Evolutionary conservation across 2,329 filamentous ascomycete species (phyloP), one percentile per base, ranked within the genome.

Genomic region (Phialemoniopsis sp.): DNA sequence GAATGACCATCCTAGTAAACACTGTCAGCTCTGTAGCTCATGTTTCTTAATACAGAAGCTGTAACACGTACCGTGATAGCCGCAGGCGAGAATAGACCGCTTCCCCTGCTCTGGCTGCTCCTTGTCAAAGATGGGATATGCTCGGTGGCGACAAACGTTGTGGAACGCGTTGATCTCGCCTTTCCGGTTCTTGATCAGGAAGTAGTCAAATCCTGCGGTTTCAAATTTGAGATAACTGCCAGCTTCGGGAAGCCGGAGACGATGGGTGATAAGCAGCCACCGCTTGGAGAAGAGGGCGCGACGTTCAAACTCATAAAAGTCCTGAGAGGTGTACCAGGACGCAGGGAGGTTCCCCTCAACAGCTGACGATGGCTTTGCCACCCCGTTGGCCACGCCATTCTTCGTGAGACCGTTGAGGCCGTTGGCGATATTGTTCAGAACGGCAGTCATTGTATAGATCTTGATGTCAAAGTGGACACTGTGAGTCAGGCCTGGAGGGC

Each of bases 1-100:
- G 39, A 70, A 70, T 5, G 63, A 67, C 67, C 67, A 70, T 8
- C n/a, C n/a, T n/a, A n/a, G n/a, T n/a, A n/a, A n/a, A n/a, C n/a
- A n/a, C n/a, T n/a, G n/a, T n/a, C n/a, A n/a, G n/a, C n/a, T n/a
- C n/a, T n/a, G n/a, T n/a, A n/a, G n/a, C n/a, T n/a, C n/a, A n/a
- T n/a, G n/a, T n/a, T n/a, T n/a, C n/a, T n/a, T n/a, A n/a, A n/a
- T n/a, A n/a, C n/a, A n/a, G n/a, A n/a, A n/a, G n/a, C n/a, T n/a
- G n/a, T n/a, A n/a, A n/a, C n/a, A n/a, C n/a, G n/a, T n/a, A n/a
- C 66, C 66, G 38, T 70, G 67, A 35, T 70, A 70, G 37, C 60
- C 60, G 49, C 66, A 70, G 13, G 56, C 57, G 14, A 68, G 55
- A 6, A 67, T 56, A 18, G 56, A 57, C 2, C 59, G 57, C 18